Evolutionary conservation across 768 basidiomycete genomes (phyloP).

Genomic region (Mycena maculata): DNA sequence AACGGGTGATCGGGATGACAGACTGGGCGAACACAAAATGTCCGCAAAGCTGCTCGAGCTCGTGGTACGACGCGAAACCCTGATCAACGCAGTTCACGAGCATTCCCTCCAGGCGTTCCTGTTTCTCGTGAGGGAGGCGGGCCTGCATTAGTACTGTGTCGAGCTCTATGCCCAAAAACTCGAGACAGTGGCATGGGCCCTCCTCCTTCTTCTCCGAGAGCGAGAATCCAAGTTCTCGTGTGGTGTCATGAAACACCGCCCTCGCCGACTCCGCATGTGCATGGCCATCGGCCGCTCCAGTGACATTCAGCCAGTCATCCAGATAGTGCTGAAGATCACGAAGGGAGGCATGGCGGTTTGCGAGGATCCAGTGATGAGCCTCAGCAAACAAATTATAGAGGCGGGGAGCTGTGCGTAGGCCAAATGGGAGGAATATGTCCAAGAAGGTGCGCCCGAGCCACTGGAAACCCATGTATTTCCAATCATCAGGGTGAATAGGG

Average conservation of each 20-base stretch:
- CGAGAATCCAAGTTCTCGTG: constrained; percentile 30
- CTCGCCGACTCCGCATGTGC: not conserved
- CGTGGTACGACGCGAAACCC: constrained; percentile 8
- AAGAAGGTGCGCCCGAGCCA: constrained; percentile 31
- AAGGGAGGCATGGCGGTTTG: constrained; percentile 10
- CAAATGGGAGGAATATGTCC: constrained; percentile 39
- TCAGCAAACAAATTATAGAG: constrained; percentile 43
- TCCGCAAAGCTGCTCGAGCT: constrained; percentile 30
- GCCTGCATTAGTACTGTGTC: constrained; percentile 38
- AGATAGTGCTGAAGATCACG: constrained; percentile 33
- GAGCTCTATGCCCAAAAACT: constrained; percentile 37
- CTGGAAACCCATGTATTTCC: constrained; percentile 33
- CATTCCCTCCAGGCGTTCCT: constrained; percentile 11
- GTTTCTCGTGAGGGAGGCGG: constrained; percentile 34
- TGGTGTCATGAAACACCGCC: not conserved
- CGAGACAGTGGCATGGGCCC: constrained; percentile 31
- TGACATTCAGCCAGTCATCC: constrained; percentile 36
- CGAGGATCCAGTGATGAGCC: constrained; percentile 41
- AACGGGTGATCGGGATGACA: not conserved
- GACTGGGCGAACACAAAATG: constrained; percentile 14
- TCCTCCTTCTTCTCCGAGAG: constrained; percentile 35
- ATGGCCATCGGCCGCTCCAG: not conserved
- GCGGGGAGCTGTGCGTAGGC: constrained; percentile 39
- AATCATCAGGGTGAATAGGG: not conserved
- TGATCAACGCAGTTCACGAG: not conserved